Percentiles rank a stretch among this genome's conserved stretches.
phyloP scores from a whole-genome alignment of 2,329 filamentous ascomycete species.

The Ophiocordyceps robertsii region DNA sequence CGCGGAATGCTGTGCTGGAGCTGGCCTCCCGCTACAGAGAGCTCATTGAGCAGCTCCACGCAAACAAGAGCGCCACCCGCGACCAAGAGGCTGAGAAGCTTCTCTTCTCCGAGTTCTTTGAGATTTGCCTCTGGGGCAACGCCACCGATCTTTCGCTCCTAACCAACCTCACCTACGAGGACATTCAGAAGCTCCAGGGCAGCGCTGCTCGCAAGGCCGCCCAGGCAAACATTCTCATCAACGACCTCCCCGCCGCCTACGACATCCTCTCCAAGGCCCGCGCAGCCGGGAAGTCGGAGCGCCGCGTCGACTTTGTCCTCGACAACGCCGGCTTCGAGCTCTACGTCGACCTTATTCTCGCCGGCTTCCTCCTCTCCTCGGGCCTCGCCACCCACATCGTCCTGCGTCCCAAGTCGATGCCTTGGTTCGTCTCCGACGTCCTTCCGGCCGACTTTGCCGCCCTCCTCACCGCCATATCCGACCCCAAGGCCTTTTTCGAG shows the following conservation, averaged over 20 bases:
- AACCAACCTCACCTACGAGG: constrained; percentile 82
- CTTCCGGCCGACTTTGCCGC: constrained; percentile 72
- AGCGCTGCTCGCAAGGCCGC: constrained; percentile 72
- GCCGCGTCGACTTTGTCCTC: constrained; percentile 83
- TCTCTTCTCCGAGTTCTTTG: constrained; percentile 83
- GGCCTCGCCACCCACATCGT: constrained; percentile 78
- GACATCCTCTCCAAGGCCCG: constrained; percentile 51
- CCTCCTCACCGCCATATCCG: constrained; percentile 68
- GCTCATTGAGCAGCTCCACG: constrained; percentile 52
- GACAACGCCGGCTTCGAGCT: constrained; percentile 97
- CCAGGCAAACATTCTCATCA: constrained; percentile 84
- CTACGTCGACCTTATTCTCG: constrained; percentile 86
- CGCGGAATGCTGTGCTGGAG: constrained; percentile 72
- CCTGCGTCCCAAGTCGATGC: constrained; percentile 85
- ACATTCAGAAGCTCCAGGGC: constrained; percentile 93
- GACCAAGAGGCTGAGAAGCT: constrained; percentile 60
- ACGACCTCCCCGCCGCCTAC: constrained; percentile 68
- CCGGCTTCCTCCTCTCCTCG: constrained; percentile 74
- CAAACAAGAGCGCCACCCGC: constrained; percentile 33
- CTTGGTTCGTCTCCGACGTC: constrained; percentile 97
- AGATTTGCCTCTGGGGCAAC: constrained; percentile 96
- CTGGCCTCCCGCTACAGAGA: constrained; percentile 68
- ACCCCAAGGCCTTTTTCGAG: constrained; percentile 68
- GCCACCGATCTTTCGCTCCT: constrained; percentile 87
- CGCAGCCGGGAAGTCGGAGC: constrained; percentile 47